phyloP scores from a whole-genome alignment of 495 filamentous ascomycete genomes.

The Aspergillus panamensis region DNA sequence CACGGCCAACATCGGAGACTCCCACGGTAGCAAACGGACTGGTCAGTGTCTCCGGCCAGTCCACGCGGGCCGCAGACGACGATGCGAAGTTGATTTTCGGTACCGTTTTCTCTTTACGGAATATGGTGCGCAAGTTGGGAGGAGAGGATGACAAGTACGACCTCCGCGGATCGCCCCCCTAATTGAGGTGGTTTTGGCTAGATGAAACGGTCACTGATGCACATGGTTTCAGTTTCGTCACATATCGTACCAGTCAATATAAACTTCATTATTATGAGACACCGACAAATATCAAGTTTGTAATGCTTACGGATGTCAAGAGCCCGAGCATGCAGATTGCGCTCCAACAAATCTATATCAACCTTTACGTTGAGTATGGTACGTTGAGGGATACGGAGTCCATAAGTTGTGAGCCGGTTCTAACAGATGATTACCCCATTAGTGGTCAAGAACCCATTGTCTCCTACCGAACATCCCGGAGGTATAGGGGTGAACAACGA shows the following conservation, averaged over 20 bases:
- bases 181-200: not conserved
- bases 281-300: constrained; percentile 88
- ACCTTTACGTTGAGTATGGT: constrained; percentile 95
- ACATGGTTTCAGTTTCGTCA: constrained; percentile 66
- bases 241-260: constrained; percentile 87
- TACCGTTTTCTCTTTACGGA: constrained; percentile 89
- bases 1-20: constrained; percentile 30
- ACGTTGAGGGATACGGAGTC: constrained; percentile 23
- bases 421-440: constrained; percentile 7
- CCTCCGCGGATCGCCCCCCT: not conserved
- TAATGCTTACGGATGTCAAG: constrained; percentile 91
- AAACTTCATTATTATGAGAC: constrained; percentile 99
- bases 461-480: constrained; percentile 82
- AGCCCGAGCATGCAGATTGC: constrained; percentile 87
- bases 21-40: constrained; percentile 33
- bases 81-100: constrained; percentile 97
- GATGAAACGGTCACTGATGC: not conserved
- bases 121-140: constrained; percentile 94
- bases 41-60: constrained; percentile 32
- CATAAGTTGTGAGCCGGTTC: not conserved
- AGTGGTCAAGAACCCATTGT: constrained; percentile 95
- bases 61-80: constrained; percentile 64
- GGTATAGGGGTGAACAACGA: constrained; percentile 90
- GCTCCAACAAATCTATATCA: constrained; percentile 97
- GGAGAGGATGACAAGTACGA: constrained; percentile 75